phyloP scores from a whole-genome alignment of 2,329 filamentous ascomycete species.

The Scleromitrula shiraiana region DNA sequence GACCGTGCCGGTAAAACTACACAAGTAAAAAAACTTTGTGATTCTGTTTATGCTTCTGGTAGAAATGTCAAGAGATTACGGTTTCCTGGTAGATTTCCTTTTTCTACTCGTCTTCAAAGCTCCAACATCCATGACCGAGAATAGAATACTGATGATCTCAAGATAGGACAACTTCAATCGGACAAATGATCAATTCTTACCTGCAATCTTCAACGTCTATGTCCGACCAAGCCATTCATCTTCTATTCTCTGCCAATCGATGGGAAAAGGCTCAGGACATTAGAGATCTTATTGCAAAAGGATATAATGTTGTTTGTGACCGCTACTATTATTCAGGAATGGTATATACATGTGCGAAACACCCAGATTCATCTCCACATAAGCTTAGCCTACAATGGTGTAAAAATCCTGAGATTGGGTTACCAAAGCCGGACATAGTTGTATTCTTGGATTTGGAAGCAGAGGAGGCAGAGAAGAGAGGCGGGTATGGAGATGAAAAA shows the following conservation, averaged over 20 bases:
- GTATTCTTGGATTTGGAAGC: constrained; percentile 79
- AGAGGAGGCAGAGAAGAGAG: constrained; percentile 61
- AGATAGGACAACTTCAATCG: constrained; percentile 62
- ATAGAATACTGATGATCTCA: neutral
- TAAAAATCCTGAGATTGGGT: constrained; percentile 71
- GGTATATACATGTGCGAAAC: constrained; percentile 86
- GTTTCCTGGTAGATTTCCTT: constrained; percentile 50
- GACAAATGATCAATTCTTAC: constrained; percentile 61
- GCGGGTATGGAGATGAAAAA: constrained; percentile 82
- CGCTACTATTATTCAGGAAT: constrained; percentile 93
- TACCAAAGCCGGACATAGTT: constrained; percentile 81
- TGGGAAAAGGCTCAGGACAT: constrained; percentile 51
- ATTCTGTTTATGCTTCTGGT: constrained; percentile 42
- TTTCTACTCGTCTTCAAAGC: neutral
- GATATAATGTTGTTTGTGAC: constrained; percentile 76
- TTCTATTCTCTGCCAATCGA: constrained; percentile 65
- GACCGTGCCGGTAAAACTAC: constrained; percentile 68
- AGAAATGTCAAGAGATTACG: constrained; percentile 49
- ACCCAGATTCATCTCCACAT: constrained; percentile 44
- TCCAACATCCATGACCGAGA: neutral
- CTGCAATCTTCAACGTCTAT: constrained; percentile 50
- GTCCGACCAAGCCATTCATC: constrained; percentile 64
- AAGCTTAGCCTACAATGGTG: constrained; percentile 68
- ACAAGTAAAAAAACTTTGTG: constrained; percentile 52
- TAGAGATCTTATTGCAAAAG: constrained; percentile 46